Evolutionary conservation across 805 yeast genomes (phyloP), one percentile per base, ranked within the genome.

Genomic region (Tetrapisispora phaffii): DNA sequence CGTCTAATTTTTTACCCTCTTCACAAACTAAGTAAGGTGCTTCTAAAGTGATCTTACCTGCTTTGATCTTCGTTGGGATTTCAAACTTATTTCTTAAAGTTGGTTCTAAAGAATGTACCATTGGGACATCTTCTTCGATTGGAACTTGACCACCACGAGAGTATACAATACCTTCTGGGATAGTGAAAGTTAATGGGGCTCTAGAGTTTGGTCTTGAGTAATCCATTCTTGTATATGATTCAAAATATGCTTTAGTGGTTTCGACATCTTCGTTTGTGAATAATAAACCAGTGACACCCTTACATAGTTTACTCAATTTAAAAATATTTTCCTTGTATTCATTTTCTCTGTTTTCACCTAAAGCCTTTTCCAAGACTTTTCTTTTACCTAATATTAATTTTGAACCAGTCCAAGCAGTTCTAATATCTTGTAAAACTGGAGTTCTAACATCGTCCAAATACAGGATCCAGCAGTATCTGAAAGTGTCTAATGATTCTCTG

Each of bases 121-220:
- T 81, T 55, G 97, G 96, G 19, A 93, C 88, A 65, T 93, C 99
- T 52, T 93, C 97, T 60, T 88, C 97, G 21, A 63, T 68, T 26
- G 96, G 74, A 42, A 89, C 70, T 67, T 86, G 94, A 20, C 98
- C 98, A 57, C 96, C 99, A 63, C 96, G 82, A 19, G 97, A 85
- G 65, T 87, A 89, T 8, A 93, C 82, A 44, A 87, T 75, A 40
- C 99, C 99, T 48, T 74, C 87, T 24, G 98, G 97, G 46, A 93
- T 74, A 5, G 78, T 75, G 67, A 93, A 89, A 42, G 84, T 78
- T 48, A 90, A 70, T 45, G 97, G 94, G 12, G 96, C 75, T 55
- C 66, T 79, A 33, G 87, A 74, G 51, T 95, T 95, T 26, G 97
- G 89, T 66, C 98, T 79, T 28, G 95, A 85, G 63, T 74, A 93